Conservation (phyloP, 306 rosid species). For the Albizia julibrissin region DNA sequence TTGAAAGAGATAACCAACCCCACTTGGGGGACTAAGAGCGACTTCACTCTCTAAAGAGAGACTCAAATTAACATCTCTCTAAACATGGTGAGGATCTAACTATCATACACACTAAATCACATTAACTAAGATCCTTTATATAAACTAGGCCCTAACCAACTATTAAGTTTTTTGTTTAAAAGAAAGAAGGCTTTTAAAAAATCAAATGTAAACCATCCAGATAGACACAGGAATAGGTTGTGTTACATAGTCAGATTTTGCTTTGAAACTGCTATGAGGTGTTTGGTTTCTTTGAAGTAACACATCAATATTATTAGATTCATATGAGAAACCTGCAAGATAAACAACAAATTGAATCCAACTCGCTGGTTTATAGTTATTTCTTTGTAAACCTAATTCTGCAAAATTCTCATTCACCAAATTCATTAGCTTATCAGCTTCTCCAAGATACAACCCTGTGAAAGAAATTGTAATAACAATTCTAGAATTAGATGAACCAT, state of each 20-base stretch:
- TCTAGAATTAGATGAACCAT: not conserved
- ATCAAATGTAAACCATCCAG: not conserved
- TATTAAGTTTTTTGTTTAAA: no score
- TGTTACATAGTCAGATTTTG: constrained; percentile 39
- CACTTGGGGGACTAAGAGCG: no score
- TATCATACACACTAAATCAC: no score
- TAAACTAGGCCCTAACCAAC: no score
- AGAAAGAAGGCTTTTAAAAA: no score
- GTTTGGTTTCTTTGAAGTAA: constrained; percentile 31
- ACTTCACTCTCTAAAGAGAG: no score
- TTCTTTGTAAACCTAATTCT: constrained; percentile 24
- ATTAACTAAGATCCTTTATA: no score
- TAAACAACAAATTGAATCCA: constrained; percentile 39
- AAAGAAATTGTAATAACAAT: constrained; percentile 20
- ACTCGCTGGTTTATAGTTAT: constrained; percentile 16
- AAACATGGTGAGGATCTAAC: no score
- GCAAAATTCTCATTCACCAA: constrained; percentile 28
- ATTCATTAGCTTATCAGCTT: not conserved
- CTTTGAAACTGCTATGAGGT: constrained; percentile 24
- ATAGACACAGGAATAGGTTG: constrained; percentile 25
- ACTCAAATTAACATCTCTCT: no score
- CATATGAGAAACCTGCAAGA: constrained; percentile 4
- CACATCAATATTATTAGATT: constrained; percentile 2
- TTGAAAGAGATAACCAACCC: no score
- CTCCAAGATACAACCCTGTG: constrained; percentile 39